Conservation (phyloP, 2,329 filamentous ascomycete species). For the Trichoderma asperellum region DNA sequence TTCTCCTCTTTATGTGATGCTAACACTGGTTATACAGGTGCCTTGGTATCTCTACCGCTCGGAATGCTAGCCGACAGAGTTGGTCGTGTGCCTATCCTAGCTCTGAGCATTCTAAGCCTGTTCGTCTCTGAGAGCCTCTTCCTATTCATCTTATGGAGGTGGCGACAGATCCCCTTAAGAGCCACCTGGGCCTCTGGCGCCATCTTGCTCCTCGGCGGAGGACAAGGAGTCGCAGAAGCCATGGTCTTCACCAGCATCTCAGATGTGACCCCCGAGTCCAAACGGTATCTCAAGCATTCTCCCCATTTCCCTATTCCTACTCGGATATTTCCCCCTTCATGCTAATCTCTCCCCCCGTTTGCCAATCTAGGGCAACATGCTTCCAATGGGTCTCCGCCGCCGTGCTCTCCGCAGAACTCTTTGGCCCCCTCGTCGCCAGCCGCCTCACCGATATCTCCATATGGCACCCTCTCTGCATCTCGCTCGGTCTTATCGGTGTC, state of each 20-base stretch:
- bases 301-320: too few relatives aligned
- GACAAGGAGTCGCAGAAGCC: slow-evolving; percentile 36
- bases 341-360: not conserved
- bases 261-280: slow-evolving; percentile 31
- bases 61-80: slow-evolving; percentile 35
- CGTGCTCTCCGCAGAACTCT: slow-evolving; percentile 33
- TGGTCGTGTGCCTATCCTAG: slow-evolving; percentile 36
- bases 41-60: slow-evolving; percentile 34
- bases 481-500: slow-evolving; percentile 30
- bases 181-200: slow-evolving; percentile 36
- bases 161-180: slow-evolving; percentile 31
- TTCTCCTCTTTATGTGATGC: not conserved
- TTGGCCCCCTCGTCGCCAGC: slow-evolving; percentile 32
- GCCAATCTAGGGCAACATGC: slow-evolving; percentile 32
- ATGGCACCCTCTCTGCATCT: slow-evolving; percentile 34
- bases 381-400: slow-evolving; percentile 36
- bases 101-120: slow-evolving; percentile 35
- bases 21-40: slow-evolving; percentile 26
- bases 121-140: slow-evolving; percentile 34
- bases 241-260: slow-evolving; percentile 38
- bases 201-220: slow-evolving; percentile 36
- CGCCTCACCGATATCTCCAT: slow-evolving; percentile 31
- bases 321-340: too few relatives aligned
- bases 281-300: slow-evolving; percentile 28
- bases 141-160: slow-evolving; percentile 33